A percentile compares a stretch with the other conserved stretches of the same genome.
phyloP scores from a whole-genome alignment of 352 stramenopile species.

The Pythium biforme region DNA sequence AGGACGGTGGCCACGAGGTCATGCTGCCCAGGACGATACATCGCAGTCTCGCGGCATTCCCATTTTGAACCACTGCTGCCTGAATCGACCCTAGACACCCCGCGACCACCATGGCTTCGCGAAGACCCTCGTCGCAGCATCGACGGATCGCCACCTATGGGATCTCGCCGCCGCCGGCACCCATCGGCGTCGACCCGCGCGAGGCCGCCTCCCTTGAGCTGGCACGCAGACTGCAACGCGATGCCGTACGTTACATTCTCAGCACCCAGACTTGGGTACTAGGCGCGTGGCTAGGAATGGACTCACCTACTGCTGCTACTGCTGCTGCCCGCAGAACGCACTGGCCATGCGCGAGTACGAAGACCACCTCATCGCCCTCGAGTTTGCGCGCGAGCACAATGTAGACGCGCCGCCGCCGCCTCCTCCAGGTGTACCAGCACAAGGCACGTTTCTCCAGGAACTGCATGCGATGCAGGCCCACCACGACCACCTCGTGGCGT shows the following conservation, averaged over 20 bases:
- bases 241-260: conserved; percentile 65
- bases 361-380: conserved; percentile 4
- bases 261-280: too few relatives aligned
- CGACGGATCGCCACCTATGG: neutral
- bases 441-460: conserved; percentile 3
- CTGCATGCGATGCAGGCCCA: conserved; percentile 21
- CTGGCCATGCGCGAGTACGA: conserved; percentile 59
- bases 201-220: conserved; percentile 60
- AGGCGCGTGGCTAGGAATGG: too few relatives aligned
- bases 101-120: neutral
- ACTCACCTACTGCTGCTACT: too few relatives aligned
- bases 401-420: neutral
- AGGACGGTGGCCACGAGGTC: too few relatives aligned
- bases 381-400: conserved; percentile 25
- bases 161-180: neutral
- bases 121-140: neutral
- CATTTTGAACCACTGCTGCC: too few relatives aligned
- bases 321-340: conserved; percentile 40
- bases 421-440: neutral
- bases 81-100: too few relatives aligned
- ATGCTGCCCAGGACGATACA: too few relatives aligned
- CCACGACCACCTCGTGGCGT: neutral
- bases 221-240: conserved; percentile 57
- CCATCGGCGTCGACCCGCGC: too few relatives aligned
- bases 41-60: too few relatives aligned